Base-by-base conservation (phyloP, 257 asterid genomes). In the Avicennia marina region DNA sequence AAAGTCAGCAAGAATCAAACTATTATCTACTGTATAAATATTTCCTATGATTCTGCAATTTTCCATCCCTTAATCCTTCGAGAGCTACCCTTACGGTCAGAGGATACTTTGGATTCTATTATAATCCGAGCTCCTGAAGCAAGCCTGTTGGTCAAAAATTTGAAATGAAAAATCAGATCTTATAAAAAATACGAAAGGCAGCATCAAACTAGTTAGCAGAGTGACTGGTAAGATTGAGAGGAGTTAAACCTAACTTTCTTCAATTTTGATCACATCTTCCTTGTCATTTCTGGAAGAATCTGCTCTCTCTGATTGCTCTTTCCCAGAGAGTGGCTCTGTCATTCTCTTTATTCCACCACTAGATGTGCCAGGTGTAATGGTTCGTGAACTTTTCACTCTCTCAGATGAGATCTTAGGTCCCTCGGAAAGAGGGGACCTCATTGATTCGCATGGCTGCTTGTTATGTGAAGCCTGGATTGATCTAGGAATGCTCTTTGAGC, bases 71-170 rank as follows among this genome's bases (percentile, higher is more conserved):
- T n/a, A n/a, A n/a, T n/a, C n/a, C n/a, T n/a, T n/a, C n/a, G n/a
- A 16, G 67, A 71, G 70, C 34, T 50, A 13, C 59, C 67, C 39
- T 60, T 75, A n/a, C n/a, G n/a, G n/a, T 78, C 80, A 13, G 63
- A 49, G 24, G 78, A 68, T 68, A 68, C 76, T 51, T 60, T 70
- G 41, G 94, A 78, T 63, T 90, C 86, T 63, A 87, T 87, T 81
- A 90, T 82, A 77, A 87, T 79, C 84, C 90, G 85, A 77, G 98
- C 96, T 84, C 98, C 98, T 68, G 95, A 87, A 81, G 96, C 83
- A 82, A 90, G 96, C 94, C 95, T 87, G 94, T 67, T 64, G 38
- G 26, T 19, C 19, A 64, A 36, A 73, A 20, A 42, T 4, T 29
- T 0, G 34, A 22, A 47, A 12, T 20, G 33, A 24, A 51, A 44